Percentiles rank a stretch among this genome's conserved stretches.
Conservation (phyloP, 1,139 yeast species). For the Pichia sp. region DNA sequence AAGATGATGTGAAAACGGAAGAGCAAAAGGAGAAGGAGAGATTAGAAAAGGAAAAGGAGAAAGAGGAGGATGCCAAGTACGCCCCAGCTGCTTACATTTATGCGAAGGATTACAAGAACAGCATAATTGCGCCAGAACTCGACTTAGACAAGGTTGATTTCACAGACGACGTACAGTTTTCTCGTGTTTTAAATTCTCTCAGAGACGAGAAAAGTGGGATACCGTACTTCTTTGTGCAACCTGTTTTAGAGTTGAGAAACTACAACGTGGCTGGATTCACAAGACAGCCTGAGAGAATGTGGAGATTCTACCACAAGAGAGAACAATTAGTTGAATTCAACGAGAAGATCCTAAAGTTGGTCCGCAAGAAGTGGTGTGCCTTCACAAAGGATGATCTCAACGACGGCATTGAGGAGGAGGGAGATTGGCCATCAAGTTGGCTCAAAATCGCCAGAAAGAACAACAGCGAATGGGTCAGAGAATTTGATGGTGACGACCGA, state of each 20-base stretch:
- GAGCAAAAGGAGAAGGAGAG: conserved; percentile 18
- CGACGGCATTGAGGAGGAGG: conserved; percentile 65
- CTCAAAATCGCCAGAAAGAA: conserved; percentile 65
- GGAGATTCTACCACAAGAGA: conserved; percentile 74
- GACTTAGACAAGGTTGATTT: conserved; percentile 27
- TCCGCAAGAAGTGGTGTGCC: conserved; percentile 42
- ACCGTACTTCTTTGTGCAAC: conserved; percentile 67
- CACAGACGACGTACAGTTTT: conserved; percentile 22
- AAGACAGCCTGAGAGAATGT: conserved; percentile 71
- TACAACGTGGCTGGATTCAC: conserved; percentile 76
- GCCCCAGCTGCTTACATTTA: conserved; percentile 59
- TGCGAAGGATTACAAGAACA: conserved; percentile 51
- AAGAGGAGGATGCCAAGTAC: conserved; percentile 35
- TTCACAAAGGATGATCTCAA: conserved; percentile 53
- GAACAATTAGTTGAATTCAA: conserved; percentile 69
- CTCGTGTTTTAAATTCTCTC: conserved; percentile 7
- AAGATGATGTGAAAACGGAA: conserved; percentile 10
- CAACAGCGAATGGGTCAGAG: conserved; percentile 86
- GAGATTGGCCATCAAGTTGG: conserved; percentile 91
- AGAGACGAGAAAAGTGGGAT: conserved; percentile 37
- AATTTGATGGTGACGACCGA: conserved; percentile 65
- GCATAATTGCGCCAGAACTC: conserved; percentile 61
- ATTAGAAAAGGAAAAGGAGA: conserved; percentile 31
- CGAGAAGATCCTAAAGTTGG: conserved; percentile 47
- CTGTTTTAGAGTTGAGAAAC: conserved; percentile 67